phyloP scores from a whole-genome alignment of 2,329 filamentous ascomycete genomes.

The Alternaria ethzedia region DNA sequence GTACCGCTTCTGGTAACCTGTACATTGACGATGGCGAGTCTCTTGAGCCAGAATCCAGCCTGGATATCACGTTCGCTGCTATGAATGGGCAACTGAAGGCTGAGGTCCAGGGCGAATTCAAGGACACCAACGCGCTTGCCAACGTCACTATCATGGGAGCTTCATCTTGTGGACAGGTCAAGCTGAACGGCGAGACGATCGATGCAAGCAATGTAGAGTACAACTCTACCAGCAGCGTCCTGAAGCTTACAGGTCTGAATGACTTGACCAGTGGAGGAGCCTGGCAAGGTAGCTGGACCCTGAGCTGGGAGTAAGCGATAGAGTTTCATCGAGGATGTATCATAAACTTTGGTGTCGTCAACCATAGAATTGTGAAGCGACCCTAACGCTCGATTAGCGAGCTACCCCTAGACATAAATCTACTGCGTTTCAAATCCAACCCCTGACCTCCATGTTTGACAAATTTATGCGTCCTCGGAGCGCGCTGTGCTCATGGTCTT shows the following conservation, averaged over 20 bases:
- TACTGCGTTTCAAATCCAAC: neutral
- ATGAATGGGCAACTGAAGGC: slow-evolving; percentile 56
- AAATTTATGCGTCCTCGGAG: neutral
- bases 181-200: slow-evolving; percentile 59
- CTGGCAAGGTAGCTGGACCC: slow-evolving; percentile 64
- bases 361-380: neutral
- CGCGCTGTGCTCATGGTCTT: slow-evolving; percentile 11
- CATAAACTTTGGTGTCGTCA: neutral
- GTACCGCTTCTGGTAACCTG: slow-evolving; percentile 65
- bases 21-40: slow-evolving; percentile 81
- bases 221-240: slow-evolving; percentile 54
- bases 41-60: slow-evolving; percentile 61
- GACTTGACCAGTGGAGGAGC: slow-evolving; percentile 60
- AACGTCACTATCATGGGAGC: slow-evolving; percentile 71
- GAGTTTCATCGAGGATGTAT: neutral
- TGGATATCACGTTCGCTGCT: slow-evolving; percentile 61
- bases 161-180: slow-evolving; percentile 43
- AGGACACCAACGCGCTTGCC: slow-evolving; percentile 63
- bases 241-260: slow-evolving; percentile 61
- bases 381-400: neutral
- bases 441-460: neutral
- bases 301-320: slow-evolving; percentile 60
- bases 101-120: slow-evolving; percentile 58
- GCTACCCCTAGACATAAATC: neutral
- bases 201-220: slow-evolving; percentile 55